Percentiles rank a stretch among this genome's conserved stretches.
Evolutionary conservation across 805 yeast species (phyloP).

Genomic region (Candida chauliodis): DNA sequence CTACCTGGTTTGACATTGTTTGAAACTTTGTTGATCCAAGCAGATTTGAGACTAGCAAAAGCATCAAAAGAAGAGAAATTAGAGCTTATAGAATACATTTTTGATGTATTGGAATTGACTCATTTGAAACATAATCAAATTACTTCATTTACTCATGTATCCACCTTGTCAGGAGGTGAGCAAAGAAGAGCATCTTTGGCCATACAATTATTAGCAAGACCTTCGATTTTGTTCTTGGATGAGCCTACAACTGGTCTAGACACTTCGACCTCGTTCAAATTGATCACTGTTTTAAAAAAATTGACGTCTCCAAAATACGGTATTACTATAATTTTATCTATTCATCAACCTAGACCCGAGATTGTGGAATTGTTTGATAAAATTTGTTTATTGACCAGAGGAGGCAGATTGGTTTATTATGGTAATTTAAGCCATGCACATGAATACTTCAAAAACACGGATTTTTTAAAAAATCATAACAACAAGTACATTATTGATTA

Average conservation of each 20-base stretch:
- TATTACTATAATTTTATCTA: constrained; percentile 68
- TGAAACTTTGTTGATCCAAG: constrained; percentile 69
- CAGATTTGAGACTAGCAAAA: constrained; percentile 61
- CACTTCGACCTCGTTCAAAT: constrained; percentile 66
- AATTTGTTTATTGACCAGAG: constrained; percentile 58
- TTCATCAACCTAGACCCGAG: constrained; percentile 84
- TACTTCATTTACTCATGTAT: constrained; percentile 44
- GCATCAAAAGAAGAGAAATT: constrained; percentile 39
- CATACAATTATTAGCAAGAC: constrained; percentile 71
- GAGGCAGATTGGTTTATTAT: constrained; percentile 48
- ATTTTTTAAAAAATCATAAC: constrained; percentile 11
- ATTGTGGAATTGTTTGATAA: constrained; percentile 66
- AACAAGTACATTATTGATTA: constrained; percentile 24
- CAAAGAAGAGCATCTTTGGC: constrained; percentile 75
- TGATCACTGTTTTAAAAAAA: constrained; percentile 58
- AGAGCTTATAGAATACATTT: constrained; percentile 53
- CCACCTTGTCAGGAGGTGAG: constrained; percentile 82
- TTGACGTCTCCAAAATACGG: constrained; percentile 47
- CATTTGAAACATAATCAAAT: constrained; percentile 61
- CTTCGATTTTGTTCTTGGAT: constrained; percentile 73
- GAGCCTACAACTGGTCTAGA: constrained; percentile 90
- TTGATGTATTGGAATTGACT: constrained; percentile 61
- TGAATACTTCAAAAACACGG: constrained; percentile 42
- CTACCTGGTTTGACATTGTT: constrained; percentile 68
- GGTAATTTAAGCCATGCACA: constrained; percentile 45